Conservation (phyloP, 2,329 filamentous ascomycete genomes). For the Aureobasidium sp. region DNA sequence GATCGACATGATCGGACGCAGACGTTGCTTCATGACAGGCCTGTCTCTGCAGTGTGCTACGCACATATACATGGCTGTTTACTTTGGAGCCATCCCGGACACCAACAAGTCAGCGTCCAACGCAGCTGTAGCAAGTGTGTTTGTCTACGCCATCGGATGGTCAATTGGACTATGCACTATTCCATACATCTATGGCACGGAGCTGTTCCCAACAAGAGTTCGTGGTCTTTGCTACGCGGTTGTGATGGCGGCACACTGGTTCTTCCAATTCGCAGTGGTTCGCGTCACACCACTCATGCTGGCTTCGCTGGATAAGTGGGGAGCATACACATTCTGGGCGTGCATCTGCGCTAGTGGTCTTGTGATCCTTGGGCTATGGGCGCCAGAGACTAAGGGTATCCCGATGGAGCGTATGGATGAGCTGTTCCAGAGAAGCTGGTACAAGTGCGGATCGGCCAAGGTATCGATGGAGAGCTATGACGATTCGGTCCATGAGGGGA, state of each 20-base stretch:
- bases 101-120: slow-evolving; percentile 40
- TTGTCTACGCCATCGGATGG: slow-evolving; percentile 48
- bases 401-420: slow-evolving; percentile 46
- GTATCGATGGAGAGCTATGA: background rate
- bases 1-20: slow-evolving; percentile 33
- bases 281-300: slow-evolving; percentile 49
- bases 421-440: slow-evolving; percentile 34
- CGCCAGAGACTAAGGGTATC: slow-evolving; percentile 46
- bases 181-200: slow-evolving; percentile 47
- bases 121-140: slow-evolving; percentile 46
- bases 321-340: slow-evolving; percentile 48
- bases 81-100: slow-evolving; percentile 37
- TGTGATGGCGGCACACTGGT: slow-evolving; percentile 46
- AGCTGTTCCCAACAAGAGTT: slow-evolving; percentile 48
- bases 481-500: background rate
- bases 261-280: slow-evolving; percentile 45
- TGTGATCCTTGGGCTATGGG: slow-evolving; percentile 41
- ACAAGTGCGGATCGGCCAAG: slow-evolving; percentile 31
- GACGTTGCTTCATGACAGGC: background rate
- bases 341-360: slow-evolving; percentile 33
- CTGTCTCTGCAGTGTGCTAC: slow-evolving; percentile 16
- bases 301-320: slow-evolving; percentile 44
- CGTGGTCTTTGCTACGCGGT: slow-evolving; percentile 43
- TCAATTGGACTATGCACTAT: slow-evolving; percentile 48
- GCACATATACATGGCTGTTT: slow-evolving; percentile 47